Base-by-base conservation (phyloP, 768 basidiomycete species). In the Dioszegia aurantiaca region DNA sequence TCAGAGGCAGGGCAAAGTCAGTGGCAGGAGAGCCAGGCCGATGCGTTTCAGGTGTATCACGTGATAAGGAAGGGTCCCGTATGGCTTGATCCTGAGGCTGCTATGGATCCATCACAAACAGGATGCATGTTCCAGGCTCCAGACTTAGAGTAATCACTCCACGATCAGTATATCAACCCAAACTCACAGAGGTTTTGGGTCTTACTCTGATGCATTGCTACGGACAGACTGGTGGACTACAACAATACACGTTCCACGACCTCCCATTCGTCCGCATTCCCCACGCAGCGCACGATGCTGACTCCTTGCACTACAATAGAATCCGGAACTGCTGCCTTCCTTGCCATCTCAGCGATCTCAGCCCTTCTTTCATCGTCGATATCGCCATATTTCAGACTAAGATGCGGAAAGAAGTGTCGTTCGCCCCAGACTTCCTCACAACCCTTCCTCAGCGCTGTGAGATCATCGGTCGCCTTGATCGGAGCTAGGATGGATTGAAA, bases 341-440 rank as follows among this genome's bases (percentile, higher is more conserved):
- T 28, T 19, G 30, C 46, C 46, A 8, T 10, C 30, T n/a, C 46
- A 12, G 46, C 46, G 9, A 47, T 30, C 46, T 47, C 46, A 4
- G 28, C 46, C 16, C 30, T 28, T 17, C 46, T 9, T 17, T 28
- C n/a, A 9, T 9, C 3, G 19, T 30, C 46, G 27, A 47, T 47
- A 47, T 30, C 10, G 10, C 46, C 46, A 30, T 47, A 47, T 26
- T 47, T 47, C 46, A 47, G 30, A 19, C 46, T 47, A 28, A 47
- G 17, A n/a, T 47, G 46, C 10, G 46, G 46, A 28, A 30, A 47
- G 46, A 23, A 47, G 4, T 26, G 30, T 17, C 9, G 28, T 17
- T 17, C 27, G 16, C 46, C 46, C 26, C 26, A 47, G 8, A 17
- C 17, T 2, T 47, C 46, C 5, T 17, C 28, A 16, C 26, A 28